A percentile compares a stretch with the other conserved stretches of the same genome.
Evolutionary conservation across 768 basidiomycete species (phyloP).

Genomic region (Phaffia tasmanica): DNA sequence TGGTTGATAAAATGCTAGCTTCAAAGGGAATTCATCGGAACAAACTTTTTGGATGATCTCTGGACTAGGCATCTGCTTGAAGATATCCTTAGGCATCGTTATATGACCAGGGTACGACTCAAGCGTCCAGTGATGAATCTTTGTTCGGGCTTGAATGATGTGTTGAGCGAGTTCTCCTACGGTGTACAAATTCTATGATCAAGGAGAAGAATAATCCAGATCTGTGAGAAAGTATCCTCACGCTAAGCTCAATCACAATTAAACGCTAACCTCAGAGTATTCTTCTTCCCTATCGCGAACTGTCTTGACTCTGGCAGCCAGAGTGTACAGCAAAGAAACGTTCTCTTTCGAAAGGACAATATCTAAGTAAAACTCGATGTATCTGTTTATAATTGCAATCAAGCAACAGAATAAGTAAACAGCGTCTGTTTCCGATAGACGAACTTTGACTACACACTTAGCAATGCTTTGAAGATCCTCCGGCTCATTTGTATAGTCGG

Average conservation of each 20-base stretch:
- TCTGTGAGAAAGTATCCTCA: not conserved
- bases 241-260: not conserved
- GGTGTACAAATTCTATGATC: slow-evolving; percentile 65
- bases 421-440: not conserved
- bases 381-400: slow-evolving; percentile 44
- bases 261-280: slow-evolving; percentile 52
- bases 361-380: slow-evolving; percentile 78
- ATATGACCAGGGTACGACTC: slow-evolving; percentile 70
- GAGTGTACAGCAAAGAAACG: slow-evolving; percentile 66
- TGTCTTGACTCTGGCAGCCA: slow-evolving; percentile 73
- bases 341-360: slow-evolving; percentile 68
- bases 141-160: slow-evolving; percentile 59
- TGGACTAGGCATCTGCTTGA: slow-evolving; percentile 55
- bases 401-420: not conserved
- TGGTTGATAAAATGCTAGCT: not conserved
- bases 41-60: slow-evolving; percentile 43
- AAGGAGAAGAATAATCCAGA: slow-evolving; percentile 7
- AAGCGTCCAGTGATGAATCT: slow-evolving; percentile 59
- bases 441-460: slow-evolving; percentile 47
- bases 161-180: slow-evolving; percentile 82
- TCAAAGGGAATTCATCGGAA: not conserved
- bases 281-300: slow-evolving; percentile 63
- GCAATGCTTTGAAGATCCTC: slow-evolving; percentile 67
- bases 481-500: slow-evolving; percentile 56
- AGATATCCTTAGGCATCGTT: slow-evolving; percentile 67